A percentile compares a stretch with the other conserved stretches of the same genome.
These are phyloP conservation scores for Juglanconis juglandina DNA, from an alignment of 2,329 filamentous ascomycete species.

Conservation along the genomic window DNA sequence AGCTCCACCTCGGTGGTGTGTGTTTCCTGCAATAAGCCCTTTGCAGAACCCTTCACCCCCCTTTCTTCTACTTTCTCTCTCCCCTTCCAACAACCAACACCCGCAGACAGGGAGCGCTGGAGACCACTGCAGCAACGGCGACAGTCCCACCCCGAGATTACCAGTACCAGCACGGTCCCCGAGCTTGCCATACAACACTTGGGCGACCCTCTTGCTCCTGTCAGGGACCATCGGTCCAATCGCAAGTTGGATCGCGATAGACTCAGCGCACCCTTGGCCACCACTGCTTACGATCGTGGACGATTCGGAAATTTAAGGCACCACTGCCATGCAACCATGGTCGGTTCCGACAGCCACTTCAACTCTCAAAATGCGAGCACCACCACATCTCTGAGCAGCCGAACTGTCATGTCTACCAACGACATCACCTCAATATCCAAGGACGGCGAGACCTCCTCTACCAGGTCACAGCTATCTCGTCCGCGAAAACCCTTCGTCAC, in stretches of 20 bases:
- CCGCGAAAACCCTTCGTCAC: conserved; percentile 57
- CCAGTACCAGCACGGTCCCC: not conserved
- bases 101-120: not conserved
- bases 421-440: conserved; percentile 32
- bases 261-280: not conserved
- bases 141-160: conserved; percentile 1
- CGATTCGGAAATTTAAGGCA: conserved; percentile 2
- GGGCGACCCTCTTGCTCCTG: not conserved
- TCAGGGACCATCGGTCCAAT: conserved; percentile 5
- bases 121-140: conserved; percentile 1
- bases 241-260: conserved; percentile 3
- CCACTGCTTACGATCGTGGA: not conserved
- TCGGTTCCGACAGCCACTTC: conserved; percentile 38
- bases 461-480: conserved; percentile 27
- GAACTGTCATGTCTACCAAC: conserved; percentile 49
- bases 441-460: conserved; percentile 36
- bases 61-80: conserved; percentile 4
- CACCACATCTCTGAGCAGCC: conserved; percentile 38
- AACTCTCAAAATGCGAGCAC: conserved; percentile 46
- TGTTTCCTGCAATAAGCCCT: not conserved
- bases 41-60: not conserved
- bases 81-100: conserved; percentile 2
- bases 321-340: conserved; percentile 18
- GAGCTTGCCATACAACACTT: not conserved
- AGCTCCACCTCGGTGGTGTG: conserved; percentile 9